phyloP scores from a whole-genome alignment of 139 green algal genomes.

The Zygnema circumcarinatum region DNA sequence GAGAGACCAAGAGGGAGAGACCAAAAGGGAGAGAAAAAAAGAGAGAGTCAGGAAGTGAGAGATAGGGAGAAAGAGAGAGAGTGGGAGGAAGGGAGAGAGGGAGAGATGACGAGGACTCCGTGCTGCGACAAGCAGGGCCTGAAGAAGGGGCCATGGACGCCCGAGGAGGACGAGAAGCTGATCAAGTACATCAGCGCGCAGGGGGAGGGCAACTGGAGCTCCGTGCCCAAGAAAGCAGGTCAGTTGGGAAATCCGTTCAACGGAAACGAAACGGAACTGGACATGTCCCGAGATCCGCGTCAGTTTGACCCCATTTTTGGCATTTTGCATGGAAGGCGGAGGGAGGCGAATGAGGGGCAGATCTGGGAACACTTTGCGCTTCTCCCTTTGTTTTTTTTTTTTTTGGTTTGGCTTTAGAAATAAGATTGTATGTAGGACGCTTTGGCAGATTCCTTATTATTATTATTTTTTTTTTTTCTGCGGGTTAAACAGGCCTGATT shows the following conservation, averaged over 20 bases:
- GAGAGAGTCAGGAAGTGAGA: neutral
- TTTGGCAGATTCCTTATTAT: no score
- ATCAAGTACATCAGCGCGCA: constrained; percentile 41
- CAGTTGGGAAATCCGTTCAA: no score
- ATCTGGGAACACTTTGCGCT: no score
- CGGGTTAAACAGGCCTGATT: constrained; percentile 27
- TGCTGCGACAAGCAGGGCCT: neutral
- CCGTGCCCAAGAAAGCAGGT: constrained; percentile 39
- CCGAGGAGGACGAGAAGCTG: constrained; percentile 44
- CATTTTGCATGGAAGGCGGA: no score
- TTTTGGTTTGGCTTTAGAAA: no score
- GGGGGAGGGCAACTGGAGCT: constrained; percentile 48
- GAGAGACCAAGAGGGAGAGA: neutral
- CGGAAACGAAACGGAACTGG: no score
- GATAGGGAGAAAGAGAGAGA: neutral
- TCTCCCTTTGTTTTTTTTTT: neutral
- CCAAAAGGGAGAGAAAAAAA: neutral
- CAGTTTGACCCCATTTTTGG: no score
- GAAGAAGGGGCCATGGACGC: constrained; percentile 55
- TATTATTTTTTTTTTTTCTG: no score
- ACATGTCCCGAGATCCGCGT: no score
- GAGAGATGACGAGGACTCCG: neutral
- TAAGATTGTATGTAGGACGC: no score
- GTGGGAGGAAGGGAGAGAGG: neutral
- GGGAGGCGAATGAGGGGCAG: no score